These are phyloP conservation scores for Hygrocybe coccinea DNA, from an alignment of 768 basidiomycete species.

Conservation along the genomic window DNA sequence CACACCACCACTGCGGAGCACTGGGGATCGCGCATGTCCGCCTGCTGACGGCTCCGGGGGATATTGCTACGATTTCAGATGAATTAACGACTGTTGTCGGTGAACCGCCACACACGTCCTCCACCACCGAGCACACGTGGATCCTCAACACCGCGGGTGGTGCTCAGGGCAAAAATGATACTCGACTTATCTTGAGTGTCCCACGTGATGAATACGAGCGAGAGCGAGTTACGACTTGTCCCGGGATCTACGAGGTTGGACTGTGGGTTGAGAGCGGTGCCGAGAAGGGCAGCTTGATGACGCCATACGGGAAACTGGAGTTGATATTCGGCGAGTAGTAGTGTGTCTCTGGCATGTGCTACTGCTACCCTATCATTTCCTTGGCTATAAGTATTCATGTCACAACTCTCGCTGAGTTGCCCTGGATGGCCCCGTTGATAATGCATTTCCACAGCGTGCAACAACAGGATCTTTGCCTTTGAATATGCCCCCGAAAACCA, in stretches of 20 bases:
- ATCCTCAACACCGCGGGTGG: constrained; percentile 33
- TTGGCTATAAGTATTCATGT: no score
- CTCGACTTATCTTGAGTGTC: constrained; percentile 34
- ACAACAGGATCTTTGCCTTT: no score
- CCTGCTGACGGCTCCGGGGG: constrained; percentile 32
- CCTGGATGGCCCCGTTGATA: no score
- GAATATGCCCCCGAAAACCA: no score
- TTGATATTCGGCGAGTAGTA: background rate
- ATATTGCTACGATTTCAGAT: constrained; percentile 28
- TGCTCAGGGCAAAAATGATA: constrained; percentile 12
- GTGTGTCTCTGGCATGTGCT: no score
- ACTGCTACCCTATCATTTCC: no score
- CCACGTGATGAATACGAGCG: constrained; percentile 35
- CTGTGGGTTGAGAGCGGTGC: constrained; percentile 36
- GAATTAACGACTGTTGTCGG: constrained; percentile 51
- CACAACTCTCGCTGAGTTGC: no score
- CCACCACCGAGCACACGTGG: constrained; percentile 35
- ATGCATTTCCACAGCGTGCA: no score
- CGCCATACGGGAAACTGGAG: constrained; percentile 46
- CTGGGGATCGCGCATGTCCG: constrained; percentile 47
- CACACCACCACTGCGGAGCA: constrained; percentile 47
- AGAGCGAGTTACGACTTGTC: constrained; percentile 23
- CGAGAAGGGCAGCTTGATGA: constrained; percentile 30
- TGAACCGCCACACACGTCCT: constrained; percentile 27
- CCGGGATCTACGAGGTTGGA: constrained; percentile 52